phyloP scores from a whole-genome alignment of 164 flowering plant species.

The Litsea cubeba region DNA sequence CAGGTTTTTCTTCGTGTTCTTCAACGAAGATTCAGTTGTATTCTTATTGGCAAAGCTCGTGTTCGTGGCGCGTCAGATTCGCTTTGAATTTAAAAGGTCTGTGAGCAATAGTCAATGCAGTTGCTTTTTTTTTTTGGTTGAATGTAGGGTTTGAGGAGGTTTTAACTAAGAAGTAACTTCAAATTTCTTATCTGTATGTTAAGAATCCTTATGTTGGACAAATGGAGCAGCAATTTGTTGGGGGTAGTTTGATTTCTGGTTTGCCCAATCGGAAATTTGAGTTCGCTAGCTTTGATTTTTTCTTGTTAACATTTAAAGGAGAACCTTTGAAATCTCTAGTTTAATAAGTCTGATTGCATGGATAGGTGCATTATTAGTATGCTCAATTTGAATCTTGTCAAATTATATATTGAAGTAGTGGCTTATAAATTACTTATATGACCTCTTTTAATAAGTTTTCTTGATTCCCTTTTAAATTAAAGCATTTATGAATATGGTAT shows the following conservation, averaged over 20 bases:
- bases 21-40: conserved; percentile 40
- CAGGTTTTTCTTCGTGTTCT: conserved; percentile 4
- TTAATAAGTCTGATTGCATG: too few species aligned
- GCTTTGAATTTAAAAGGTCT: conserved; percentile 62
- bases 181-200: too few species aligned
- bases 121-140: neutral
- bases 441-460: too few species aligned
- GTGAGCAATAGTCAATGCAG: too few species aligned
- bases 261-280: neutral
- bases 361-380: neutral
- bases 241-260: neutral
- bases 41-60: conserved; percentile 62
- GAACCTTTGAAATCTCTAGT: too few species aligned
- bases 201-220: too few species aligned
- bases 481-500: too few species aligned
- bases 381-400: neutral
- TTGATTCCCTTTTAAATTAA: too few species aligned
- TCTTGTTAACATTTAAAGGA: too few species aligned
- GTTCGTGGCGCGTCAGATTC: conserved; percentile 68
- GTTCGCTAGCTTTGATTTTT: neutral
- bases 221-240: neutral
- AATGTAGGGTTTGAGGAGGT: too few species aligned
- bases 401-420: too few species aligned
- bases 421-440: neutral
- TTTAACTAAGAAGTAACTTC: too few species aligned